Evolutionary conservation across 73 alveolate genomes (phyloP).

Genomic region (Uronychia binucleata): DNA sequence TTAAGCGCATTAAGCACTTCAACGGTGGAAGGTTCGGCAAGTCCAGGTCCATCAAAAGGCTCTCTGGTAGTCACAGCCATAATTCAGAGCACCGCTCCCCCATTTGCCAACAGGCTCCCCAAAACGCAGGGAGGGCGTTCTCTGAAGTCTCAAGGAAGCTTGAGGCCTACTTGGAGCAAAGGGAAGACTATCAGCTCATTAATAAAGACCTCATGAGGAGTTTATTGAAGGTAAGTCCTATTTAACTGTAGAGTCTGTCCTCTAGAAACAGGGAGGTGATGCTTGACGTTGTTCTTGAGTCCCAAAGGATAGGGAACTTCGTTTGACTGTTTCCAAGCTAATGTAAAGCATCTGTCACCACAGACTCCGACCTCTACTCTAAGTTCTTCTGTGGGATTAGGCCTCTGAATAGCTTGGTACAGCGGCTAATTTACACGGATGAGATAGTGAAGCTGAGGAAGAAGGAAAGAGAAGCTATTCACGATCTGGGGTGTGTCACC

Average conservation of each 20-base stretch:
- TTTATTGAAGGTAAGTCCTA: neutral
- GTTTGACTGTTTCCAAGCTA: constrained; percentile 26
- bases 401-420: neutral
- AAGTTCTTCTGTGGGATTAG: neutral
- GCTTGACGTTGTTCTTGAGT: neutral
- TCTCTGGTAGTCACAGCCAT: neutral
- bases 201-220: neutral
- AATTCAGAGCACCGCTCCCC: neutral
- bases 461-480: neutral
- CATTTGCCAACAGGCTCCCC: neutral
- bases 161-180: neutral
- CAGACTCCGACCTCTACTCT: neutral
- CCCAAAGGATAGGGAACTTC: constrained; percentile 30
- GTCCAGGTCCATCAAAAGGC: neutral
- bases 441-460: neutral
- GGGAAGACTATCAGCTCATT: neutral
- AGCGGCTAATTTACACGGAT: neutral
- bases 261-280: neutral
- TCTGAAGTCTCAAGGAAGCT: neutral
- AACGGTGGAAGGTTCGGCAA: neutral
- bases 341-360: neutral
- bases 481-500: neutral
- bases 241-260: neutral
- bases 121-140: neutral
- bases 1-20: neutral